Evolutionary conservation across 108 stramenopile species (phyloP), one percentile per base, ranked within the genome.

Genomic region (Aureococcus anophagefferens): DNA sequence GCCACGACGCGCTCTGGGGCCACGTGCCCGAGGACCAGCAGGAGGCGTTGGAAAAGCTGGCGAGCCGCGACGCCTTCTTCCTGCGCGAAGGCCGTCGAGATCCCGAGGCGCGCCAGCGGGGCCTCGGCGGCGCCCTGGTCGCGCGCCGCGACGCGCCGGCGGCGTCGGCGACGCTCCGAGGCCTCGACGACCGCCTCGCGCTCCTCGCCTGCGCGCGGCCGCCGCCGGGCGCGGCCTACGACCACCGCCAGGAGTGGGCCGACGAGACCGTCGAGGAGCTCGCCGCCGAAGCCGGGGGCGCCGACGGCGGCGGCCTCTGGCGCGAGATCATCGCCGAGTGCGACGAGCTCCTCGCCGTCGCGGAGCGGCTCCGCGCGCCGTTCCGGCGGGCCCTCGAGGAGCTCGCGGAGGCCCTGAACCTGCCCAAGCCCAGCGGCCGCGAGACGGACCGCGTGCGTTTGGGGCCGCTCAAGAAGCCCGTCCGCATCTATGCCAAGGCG

Each of bases 251-350:
- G 31, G 32, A 3, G 29, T 31, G 31, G 65, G 33, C 17, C 16
- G 30, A 16, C 17, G 15, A 32, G 65, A 32, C 31, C 32, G n/a
- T 3, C 17, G 17, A 4, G 16, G 4, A 5, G 16, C 9, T 33
- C 31, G 32, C 31, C 31, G 31, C 65, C 33, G 5, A 30, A 28
- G 31, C 32, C 31, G 16, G 16, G 33, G 30, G 31, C 31, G 0
- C 30, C 65, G 65, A 32, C 31, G 65, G 13, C n/a, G 65, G n/a
- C n/a, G n/a, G n/a, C n/a, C 65, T 65, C 31, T 65, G 65, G 65
- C 65, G 30, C 30, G 31, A 65, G 31, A 65, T 65, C 29, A 32
- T 30, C 32, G 65, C 65, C 32, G 32, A 31, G 5, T 31, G 15
- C 4, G 65, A 65, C 65, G 65, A 65, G 65, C 29, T 65, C 15